These are phyloP conservation scores for Sphenostylis stenocarpa DNA, from an alignment of 306 rosid species.

Conservation along the genomic window DNA sequence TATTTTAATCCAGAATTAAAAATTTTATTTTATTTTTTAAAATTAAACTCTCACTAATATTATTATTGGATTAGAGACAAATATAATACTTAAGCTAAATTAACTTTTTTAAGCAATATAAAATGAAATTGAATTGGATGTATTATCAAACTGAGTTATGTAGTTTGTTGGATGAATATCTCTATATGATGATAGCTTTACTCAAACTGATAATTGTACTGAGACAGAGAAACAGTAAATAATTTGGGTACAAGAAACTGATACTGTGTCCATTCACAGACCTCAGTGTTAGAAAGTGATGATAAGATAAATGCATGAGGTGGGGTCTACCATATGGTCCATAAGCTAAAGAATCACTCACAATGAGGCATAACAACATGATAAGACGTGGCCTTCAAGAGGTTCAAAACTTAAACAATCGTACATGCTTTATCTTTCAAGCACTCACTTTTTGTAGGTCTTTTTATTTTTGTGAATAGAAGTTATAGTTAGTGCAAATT, in stretches of 20 bases:
- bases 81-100: too few relatives aligned
- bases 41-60: too few relatives aligned
- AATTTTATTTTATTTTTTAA: too few relatives aligned
- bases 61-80: too few relatives aligned
- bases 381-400: constrained; percentile 23
- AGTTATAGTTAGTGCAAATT: background rate
- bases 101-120: too few relatives aligned
- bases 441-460: background rate
- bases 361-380: background rate
- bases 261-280: constrained; percentile 17
- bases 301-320: constrained; percentile 26
- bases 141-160: background rate
- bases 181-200: background rate
- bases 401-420: constrained; percentile 22
- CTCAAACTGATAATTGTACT: background rate
- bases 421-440: background rate
- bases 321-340: constrained; percentile 44
- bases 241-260: background rate
- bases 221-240: background rate
- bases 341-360: constrained; percentile 11
- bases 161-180: background rate
- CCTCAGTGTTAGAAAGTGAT: constrained; percentile 1
- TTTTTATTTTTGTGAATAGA: background rate
- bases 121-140: background rate
- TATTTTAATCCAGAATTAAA: too few relatives aligned